Percentiles rank a stretch among this genome's conserved stretches.
These are phyloP conservation scores for Rhizopogon vesiculosus DNA, from an alignment of 768 basidiomycete species.

Conservation along the genomic window DNA sequence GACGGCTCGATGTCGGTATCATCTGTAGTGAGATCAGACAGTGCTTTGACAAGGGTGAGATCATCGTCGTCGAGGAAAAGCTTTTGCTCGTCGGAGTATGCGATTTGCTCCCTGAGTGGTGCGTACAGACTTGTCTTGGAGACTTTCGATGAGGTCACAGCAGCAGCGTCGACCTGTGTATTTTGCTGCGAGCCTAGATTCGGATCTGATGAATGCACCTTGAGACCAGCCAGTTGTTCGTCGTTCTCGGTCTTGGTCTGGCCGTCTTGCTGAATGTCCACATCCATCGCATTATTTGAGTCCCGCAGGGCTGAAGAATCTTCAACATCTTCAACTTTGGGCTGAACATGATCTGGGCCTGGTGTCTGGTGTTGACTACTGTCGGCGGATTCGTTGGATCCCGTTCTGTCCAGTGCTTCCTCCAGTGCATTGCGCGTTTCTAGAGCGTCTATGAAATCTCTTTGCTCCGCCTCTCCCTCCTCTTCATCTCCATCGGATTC, in stretches of 20 bases:
- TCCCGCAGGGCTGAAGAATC: slow-evolving; percentile 40
- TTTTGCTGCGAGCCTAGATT: slow-evolving; percentile 38
- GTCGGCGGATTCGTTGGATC: slow-evolving; percentile 29
- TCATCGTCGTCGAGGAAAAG: slow-evolving; percentile 54
- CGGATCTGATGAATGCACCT: slow-evolving; percentile 53
- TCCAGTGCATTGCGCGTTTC: slow-evolving; percentile 51
- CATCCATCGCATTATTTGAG: slow-evolving; percentile 28
- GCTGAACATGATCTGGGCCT: slow-evolving; percentile 28
- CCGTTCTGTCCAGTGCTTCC: slow-evolving; percentile 48
- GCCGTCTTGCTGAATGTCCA: slow-evolving; percentile 25
- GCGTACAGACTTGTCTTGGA: slow-evolving; percentile 43
- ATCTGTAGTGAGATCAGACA: slow-evolving; percentile 34
- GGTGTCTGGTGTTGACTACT: slow-evolving; percentile 29
- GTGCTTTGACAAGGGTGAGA: slow-evolving; percentile 45
- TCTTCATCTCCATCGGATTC: slow-evolving; percentile 56
- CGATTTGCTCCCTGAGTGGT: slow-evolving; percentile 57
- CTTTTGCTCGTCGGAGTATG: slow-evolving; percentile 35
- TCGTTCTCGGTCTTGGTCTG: slow-evolving; percentile 22
- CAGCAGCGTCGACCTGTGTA: slow-evolving; percentile 29
- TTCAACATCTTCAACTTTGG: slow-evolving; percentile 55
- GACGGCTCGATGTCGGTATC: slow-evolving; percentile 15
- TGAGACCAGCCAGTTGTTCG: slow-evolving; percentile 36
- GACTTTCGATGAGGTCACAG: slow-evolving; percentile 30
- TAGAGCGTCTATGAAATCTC: slow-evolving; percentile 53
- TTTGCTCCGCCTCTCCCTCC: slow-evolving; percentile 52